Base-by-base conservation (phyloP, 306 rosid genomes). In the Cucurbita ficifolia region DNA sequence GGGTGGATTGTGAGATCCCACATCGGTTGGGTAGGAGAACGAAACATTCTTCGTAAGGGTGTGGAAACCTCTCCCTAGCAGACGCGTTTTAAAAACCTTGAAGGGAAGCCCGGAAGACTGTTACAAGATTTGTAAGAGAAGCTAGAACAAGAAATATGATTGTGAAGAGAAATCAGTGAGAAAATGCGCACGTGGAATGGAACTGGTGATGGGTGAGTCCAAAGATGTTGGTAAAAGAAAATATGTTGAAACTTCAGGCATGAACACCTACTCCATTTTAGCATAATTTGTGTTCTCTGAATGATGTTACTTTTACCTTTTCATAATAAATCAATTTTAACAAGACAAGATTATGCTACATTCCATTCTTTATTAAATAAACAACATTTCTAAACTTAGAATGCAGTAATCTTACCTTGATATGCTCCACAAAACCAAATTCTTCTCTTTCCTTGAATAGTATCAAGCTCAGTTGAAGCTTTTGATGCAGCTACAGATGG, bases 381-480 rank as follows among this genome's bases (percentile, higher is more conserved):
- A 12, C 13, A 9, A 4, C 5, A 21, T 64, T 64, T 40, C 14
- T n/a, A 61, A 60, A 61, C 46, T 4, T n/a, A 18, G 50, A 74
- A 39, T 57, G 10, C 12, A 6, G 55, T 52, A 12, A 49, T 0
- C 19, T 19, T 75, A 90, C 97, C 97, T 62, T 82, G 94, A 78
- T 90, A 94, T 48, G 96, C 96, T 38, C 97, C 98, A 76, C 87
- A 87, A 79, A 88, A 94, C 98, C 98, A 94, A 54, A 94, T 84
- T 77, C 88, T 80, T 85, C 98, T 85, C 62, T 84, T 89, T 46
- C 98, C 98, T 89, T 94, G 97, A 83, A 94, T 88, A 43, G 16
- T 76, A 24, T 78, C 73, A 51, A 90, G 82, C 77, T 94, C 92
- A 57, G 68, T 68, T 4, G 88, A 85, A 68, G 98, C 97, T 82